Percentiles rank a stretch among this genome's conserved stretches.
Evolutionary conservation across 2,329 filamentous ascomycete species (phyloP).

Genomic region (Aspergillus spinulosporus): DNA sequence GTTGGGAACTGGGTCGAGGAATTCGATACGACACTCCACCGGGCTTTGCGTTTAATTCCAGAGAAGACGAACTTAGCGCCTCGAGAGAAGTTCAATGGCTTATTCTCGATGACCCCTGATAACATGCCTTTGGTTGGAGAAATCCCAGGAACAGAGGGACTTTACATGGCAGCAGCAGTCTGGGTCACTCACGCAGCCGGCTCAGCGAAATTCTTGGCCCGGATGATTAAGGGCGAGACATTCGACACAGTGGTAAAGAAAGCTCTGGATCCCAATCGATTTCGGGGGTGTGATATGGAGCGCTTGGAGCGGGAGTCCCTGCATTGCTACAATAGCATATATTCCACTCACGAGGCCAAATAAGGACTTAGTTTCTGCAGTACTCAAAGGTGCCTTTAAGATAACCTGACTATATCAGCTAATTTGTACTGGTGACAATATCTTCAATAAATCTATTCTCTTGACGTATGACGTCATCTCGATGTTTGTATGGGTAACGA

Average conservation of each 20-base stretch:
- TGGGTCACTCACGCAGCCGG: conserved; percentile 41
- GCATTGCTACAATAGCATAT: conserved; percentile 35
- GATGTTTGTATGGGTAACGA: no score
- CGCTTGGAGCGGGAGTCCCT: conserved; percentile 27
- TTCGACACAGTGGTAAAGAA: conserved; percentile 22
- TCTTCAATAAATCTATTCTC: no score
- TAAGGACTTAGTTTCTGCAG: neutral
- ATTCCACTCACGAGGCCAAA: conserved; percentile 23
- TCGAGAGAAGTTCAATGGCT: conserved; percentile 32
- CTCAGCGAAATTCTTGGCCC: conserved; percentile 27
- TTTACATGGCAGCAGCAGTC: conserved; percentile 37
- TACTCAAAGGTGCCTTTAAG: neutral
- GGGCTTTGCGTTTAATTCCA: conserved; percentile 23
- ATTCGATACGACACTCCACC: conserved; percentile 25
- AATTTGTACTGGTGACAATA: no score
- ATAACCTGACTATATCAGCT: neutral
- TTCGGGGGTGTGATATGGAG: conserved; percentile 23
- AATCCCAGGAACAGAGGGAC: conserved; percentile 24
- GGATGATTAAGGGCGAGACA: conserved; percentile 17
- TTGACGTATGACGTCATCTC: no score
- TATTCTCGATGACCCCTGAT: conserved; percentile 40
- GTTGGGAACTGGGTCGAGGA: conserved; percentile 26
- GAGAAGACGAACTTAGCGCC: conserved; percentile 17
- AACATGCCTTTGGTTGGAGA: conserved; percentile 36
- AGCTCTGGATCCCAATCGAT: conserved; percentile 29